Conservation (phyloP, 345 rosid species). For the Acer yangbiense region DNA sequence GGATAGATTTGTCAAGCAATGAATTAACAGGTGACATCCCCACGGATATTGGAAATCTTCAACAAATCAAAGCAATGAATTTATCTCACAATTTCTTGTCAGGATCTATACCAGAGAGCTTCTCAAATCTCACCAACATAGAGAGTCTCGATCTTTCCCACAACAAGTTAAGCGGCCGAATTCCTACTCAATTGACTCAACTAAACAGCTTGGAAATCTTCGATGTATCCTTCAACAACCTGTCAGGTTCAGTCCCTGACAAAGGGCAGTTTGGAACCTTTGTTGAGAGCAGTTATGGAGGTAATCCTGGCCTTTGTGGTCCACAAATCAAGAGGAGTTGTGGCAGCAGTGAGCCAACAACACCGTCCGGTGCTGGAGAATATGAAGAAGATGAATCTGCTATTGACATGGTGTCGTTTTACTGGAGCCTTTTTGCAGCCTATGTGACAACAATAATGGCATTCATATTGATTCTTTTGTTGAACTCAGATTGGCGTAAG, state of each 20-base stretch:
- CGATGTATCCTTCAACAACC: not conserved
- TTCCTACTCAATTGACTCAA: not conserved
- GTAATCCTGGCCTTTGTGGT: not conserved
- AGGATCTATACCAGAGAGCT: not conserved
- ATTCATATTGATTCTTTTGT: not conserved
- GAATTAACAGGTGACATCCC: not conserved
- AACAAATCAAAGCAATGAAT: not conserved
- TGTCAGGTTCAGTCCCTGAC: not conserved
- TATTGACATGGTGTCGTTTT: not conserved
- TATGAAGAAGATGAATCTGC: not conserved
- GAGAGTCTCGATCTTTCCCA: not conserved
- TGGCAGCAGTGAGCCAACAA: not conserved
- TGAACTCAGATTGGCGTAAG: not conserved
- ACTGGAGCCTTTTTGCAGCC: not conserved
- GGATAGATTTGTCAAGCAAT: not conserved
- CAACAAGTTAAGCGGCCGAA: not conserved
- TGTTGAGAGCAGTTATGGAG: not conserved
- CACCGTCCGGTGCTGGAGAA: not conserved
- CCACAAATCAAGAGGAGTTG: not conserved
- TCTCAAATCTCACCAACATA: not conserved
- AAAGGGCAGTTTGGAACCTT: not conserved
- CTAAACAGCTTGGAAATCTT: not conserved
- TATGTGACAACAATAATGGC: not conserved
- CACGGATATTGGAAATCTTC: not conserved
- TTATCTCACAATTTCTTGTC: not conserved